Percentiles rank a stretch among this genome's conserved stretches.
These are phyloP conservation scores for Mallotus japonicus DNA, from an alignment of 441 rosid genomes.

Conservation along the genomic window DNA sequence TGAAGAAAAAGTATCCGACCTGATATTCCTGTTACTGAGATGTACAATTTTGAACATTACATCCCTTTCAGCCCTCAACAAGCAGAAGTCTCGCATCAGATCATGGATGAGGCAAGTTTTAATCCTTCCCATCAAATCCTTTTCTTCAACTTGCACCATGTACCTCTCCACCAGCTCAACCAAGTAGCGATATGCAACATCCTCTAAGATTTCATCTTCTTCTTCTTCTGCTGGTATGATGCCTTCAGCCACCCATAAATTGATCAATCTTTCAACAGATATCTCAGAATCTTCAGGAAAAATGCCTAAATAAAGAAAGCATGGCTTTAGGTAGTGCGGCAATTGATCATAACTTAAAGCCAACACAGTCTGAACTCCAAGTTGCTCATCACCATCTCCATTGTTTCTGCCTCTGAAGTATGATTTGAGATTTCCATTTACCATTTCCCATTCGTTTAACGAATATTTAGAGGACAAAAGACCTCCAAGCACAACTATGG, in stretches of 20 bases:
- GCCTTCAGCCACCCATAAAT: slow-evolving; percentile 21
- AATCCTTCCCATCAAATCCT: slow-evolving; percentile 25
- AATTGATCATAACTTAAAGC: slow-evolving; percentile 25
- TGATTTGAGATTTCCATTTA: slow-evolving; percentile 7
- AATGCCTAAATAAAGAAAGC: slow-evolving; percentile 27
- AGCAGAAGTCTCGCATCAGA: no score
- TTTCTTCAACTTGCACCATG: slow-evolving; percentile 26
- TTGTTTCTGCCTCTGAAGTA: slow-evolving; percentile 9
- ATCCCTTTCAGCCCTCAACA: no score
- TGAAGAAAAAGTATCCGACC: no score
- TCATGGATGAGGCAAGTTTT: neutral
- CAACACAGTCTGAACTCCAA: slow-evolving; percentile 18
- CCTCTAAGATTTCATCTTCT: slow-evolving; percentile 19
- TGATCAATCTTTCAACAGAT: slow-evolving; percentile 11
- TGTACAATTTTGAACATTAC: no score
- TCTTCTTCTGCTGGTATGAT: neutral
- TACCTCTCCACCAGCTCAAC: slow-evolving; percentile 26
- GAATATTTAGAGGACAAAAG: slow-evolving; percentile 20
- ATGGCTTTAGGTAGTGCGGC: slow-evolving; percentile 24
- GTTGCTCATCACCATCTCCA: neutral
- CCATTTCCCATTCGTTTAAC: slow-evolving; percentile 9
- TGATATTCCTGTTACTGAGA: no score
- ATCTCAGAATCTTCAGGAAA: slow-evolving; percentile 31
- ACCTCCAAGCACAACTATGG: slow-evolving; percentile 24
- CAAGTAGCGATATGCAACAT: slow-evolving; percentile 19